Evolutionary conservation across 305 asterid genomes (phyloP), one percentile per base, ranked within the genome.

Genomic region (Fraxinus albicans): DNA sequence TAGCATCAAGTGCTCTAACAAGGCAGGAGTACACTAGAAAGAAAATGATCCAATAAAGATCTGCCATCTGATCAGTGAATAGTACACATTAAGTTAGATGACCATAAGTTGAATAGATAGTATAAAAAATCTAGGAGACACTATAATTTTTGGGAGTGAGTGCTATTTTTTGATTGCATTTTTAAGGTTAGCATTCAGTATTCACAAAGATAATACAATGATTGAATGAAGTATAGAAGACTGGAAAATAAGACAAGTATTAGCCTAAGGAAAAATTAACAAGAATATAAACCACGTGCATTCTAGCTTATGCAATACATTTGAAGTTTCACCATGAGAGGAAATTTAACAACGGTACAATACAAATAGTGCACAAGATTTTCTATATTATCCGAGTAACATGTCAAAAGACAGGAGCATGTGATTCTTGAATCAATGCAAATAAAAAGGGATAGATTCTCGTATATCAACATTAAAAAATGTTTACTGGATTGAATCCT

Each of bases 1-100:
- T 91, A 34, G 93, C 98, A 84, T 90, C 90, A 50, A 90, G 84
- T 38, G 58, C 76, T 86, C 90, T 80, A 78, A 89, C 65, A 81
- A 92, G 88, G 78, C 81, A 91, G 73, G 88, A 83, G 65, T 88
- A 36, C 76, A 84, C 91, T 53, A 89, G 17, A 79, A 89, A 75
- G 86, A 84, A 82, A 77, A 87, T 82, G 53, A 85, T 77, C 90
- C 90, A 80, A 79, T 74, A 80, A 83, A 42, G 81, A 38, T 77
- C 83, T 65, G 85, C 85, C 95, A 94, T 91, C 90, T 92, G 87
- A 60, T 80, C 80, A 83, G 42, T 12, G 31, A 31, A 70, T 13
- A 31, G 8, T 31, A 31, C 76, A 53, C 73, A 79, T 55, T 35
- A 50, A 33, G 69, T 40, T 33, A 27, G 21, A 60, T 34, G 35